Evolutionary conservation across 345 rosid genomes (phyloP).

Genomic region (Carallia brachiata): DNA sequence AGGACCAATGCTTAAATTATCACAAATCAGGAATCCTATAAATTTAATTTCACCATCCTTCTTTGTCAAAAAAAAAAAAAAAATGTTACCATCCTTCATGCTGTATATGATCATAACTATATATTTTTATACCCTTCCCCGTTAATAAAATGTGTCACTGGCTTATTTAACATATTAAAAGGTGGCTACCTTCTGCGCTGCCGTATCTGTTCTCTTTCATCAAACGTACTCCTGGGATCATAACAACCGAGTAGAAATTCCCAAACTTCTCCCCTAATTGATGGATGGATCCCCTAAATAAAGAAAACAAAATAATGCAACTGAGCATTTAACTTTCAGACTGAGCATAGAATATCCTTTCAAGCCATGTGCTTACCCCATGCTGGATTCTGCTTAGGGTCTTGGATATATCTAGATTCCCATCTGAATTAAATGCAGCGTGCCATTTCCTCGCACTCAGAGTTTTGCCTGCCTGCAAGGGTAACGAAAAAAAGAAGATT

Average conservation of each 20-base stretch:
- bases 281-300: constrained; percentile 86
- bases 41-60: neutral
- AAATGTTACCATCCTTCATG: too few species aligned
- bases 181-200: constrained; percentile 62
- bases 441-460: constrained; percentile 97
- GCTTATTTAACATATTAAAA: constrained; percentile 6
- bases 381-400: constrained; percentile 76
- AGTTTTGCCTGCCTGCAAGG: constrained; percentile 91
- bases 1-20: neutral
- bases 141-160: too few species aligned
- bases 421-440: constrained; percentile 76
- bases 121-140: too few species aligned
- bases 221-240: constrained; percentile 86
- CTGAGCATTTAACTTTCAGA: constrained; percentile 8
- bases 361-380: constrained; percentile 52
- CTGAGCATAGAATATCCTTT: neutral
- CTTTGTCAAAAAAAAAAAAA: too few species aligned
- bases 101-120: too few species aligned
- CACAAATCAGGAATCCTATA: neutral
- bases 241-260: constrained; percentile 93
- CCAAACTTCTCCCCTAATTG: constrained; percentile 99
- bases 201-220: constrained; percentile 78
- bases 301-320: neutral
- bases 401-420: constrained; percentile 74
- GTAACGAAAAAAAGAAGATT: constrained; percentile 15